A percentile compares a stretch with the other conserved stretches of the same genome.
phyloP scores from a whole-genome alignment of 1,284 basidiomycete species.

The Microbotryum saponariae region DNA sequence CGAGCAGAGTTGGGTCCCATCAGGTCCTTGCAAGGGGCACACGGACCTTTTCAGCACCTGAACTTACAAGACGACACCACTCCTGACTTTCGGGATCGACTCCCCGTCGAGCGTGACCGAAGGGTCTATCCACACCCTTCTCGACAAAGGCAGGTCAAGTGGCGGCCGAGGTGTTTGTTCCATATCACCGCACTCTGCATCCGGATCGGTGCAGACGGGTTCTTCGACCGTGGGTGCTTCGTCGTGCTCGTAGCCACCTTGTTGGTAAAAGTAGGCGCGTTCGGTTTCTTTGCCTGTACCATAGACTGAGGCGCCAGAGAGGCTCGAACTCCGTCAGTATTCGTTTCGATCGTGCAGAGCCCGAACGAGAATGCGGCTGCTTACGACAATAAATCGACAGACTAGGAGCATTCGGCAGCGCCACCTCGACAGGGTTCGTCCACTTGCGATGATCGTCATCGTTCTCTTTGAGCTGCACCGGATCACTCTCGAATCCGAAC shows the following conservation, averaged over 20 bases:
- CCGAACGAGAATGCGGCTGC: neutral
- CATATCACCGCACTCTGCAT: conserved; percentile 4
- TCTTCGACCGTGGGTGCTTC: conserved; percentile 43
- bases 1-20: neutral
- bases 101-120: conserved; percentile 55
- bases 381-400: conserved; percentile 78
- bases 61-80: conserved; percentile 18
- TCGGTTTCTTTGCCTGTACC: conserved; percentile 93
- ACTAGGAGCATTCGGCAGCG: conserved; percentile 78
- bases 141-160: conserved; percentile 54
- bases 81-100: conserved; percentile 25
- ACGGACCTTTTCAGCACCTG: neutral
- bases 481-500: conserved; percentile 80
- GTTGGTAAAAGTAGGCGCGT: conserved; percentile 53
- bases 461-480: conserved; percentile 44
- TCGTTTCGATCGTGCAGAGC: too few relatives aligned
- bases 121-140: conserved; percentile 72
- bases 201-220: conserved; percentile 25
- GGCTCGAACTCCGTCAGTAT: neutral
- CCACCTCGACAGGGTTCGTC: conserved; percentile 89
- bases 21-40: neutral
- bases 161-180: conserved; percentile 45
- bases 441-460: conserved; percentile 55
- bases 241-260: conserved; percentile 61
- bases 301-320: conserved; percentile 50